Base-by-base conservation (phyloP, 164 flowering plant genomes). In the Magnolia sinica region DNA sequence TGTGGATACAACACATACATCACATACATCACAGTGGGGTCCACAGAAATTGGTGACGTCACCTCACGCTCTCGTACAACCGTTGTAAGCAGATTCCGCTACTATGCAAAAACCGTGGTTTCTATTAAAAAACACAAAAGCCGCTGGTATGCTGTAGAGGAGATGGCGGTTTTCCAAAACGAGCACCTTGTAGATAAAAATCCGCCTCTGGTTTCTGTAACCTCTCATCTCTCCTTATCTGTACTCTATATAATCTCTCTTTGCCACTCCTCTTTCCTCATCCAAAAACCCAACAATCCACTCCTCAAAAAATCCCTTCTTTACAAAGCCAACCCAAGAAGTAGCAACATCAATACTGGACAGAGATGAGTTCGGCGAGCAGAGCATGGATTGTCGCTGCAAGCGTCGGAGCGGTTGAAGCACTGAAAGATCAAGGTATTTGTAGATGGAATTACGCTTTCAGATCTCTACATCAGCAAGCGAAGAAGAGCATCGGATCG, bases 321-420 rank as follows among this genome's bases (percentile, higher is more conserved):
- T n/a, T 63, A 9, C 27, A 66, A 66, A 8, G 45, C 69, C 29
- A 24, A 27, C 29, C 45, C 45, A 37, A 37, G 45, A 37, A 37
- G 45, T 0, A 37, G 45, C 45, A 37, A 5, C 45, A 37, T 3
- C 45, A 37, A 3, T 5, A 37, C 45, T 37, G 4, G 7, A 5
- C 45, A 55, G 18, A 65, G 49, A 73, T 76, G 79, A 69, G 82
- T 76, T 76, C 79, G 10, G 63, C 70, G 1, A 73, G 76, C 51
- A 80, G 74, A 76, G 79, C 70, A 14, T 80, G 82, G 79, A 73
- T 81, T 7, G 83, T 64, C 2, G 83, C 83, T 0, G 74, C 73
- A 2, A 81, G 77, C 31, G 64, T 80, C 4, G 84, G 73, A 71
- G 77, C 52, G 4, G 84, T 79, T 20, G 77, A 79, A 29, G 79